A percentile compares a stretch with the other conserved stretches of the same genome.
These are phyloP conservation scores for Graphium sp. DNA, from an alignment of 2,329 filamentous ascomycete species.

Conservation along the genomic window DNA sequence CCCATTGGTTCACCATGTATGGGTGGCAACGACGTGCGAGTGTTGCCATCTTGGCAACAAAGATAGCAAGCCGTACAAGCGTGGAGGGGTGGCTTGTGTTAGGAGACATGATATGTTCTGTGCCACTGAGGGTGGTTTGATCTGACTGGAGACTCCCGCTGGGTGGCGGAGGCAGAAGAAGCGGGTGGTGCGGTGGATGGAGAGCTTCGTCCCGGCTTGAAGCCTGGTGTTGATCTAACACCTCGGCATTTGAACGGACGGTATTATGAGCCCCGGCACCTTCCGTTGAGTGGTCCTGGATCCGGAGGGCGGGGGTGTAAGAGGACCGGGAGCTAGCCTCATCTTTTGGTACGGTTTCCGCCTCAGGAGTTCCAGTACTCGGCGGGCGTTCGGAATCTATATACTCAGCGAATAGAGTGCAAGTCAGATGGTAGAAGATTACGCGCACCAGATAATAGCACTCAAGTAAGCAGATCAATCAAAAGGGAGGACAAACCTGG, in stretches of 20 bases:
- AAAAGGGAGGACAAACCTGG: slow-evolving; percentile 16
- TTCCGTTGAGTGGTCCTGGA: not conserved
- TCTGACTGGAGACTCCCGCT: not conserved
- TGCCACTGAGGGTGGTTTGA: not conserved
- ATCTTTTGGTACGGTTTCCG: not conserved
- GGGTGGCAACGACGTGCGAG: slow-evolving; percentile 56
- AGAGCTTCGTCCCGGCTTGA: slow-evolving; percentile 10
- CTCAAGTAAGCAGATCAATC: not conserved
- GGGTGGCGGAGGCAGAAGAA: slow-evolving; percentile 5
- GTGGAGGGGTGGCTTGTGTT: not conserved
- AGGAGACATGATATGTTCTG: not conserved
- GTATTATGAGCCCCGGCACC: slow-evolving; percentile 7
- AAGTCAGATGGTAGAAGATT: not conserved
- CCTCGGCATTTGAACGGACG: slow-evolving; percentile 5
- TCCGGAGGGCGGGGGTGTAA: slow-evolving; percentile 4
- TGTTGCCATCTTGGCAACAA: slow-evolving; percentile 50
- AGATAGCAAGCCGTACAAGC: slow-evolving; percentile 37
- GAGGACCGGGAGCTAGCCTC: not conserved
- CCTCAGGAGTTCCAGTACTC: not conserved
- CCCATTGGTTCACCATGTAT: slow-evolving; percentile 43
- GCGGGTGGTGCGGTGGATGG: slow-evolving; percentile 4
- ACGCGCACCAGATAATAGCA: not conserved
- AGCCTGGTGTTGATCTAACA: slow-evolving; percentile 5
- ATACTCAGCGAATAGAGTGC: not conserved
- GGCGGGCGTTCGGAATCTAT: not conserved